A percentile compares a stretch with the other conserved stretches of the same genome.
Conservation (phyloP, 306 rosid genomes). For the Begonia fuchsioides region DNA sequence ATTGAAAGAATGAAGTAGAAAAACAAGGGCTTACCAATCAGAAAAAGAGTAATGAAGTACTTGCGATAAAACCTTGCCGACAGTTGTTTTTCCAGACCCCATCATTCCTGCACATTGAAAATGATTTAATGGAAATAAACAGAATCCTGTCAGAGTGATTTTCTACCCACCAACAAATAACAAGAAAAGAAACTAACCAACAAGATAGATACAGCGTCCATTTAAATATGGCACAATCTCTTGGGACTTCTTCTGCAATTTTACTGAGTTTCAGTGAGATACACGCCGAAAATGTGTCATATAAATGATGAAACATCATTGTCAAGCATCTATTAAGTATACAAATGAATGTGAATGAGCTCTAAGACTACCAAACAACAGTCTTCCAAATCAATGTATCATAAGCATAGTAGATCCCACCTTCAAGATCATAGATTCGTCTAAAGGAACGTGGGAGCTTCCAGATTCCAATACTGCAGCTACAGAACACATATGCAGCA, state of each 20-base stretch:
- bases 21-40: slow-evolving; percentile 47
- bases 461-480: slow-evolving; percentile 32
- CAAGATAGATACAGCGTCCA: slow-evolving; percentile 92
- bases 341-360: too few relatives aligned
- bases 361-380: too few relatives aligned
- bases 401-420: slow-evolving; percentile 11
- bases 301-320: slow-evolving; percentile 12
- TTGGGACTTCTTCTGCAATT: slow-evolving; percentile 62
- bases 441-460: slow-evolving; percentile 14
- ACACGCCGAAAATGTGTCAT: slow-evolving; percentile 11
- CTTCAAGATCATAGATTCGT: slow-evolving; percentile 29
- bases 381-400: too few relatives aligned
- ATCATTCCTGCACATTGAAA: slow-evolving; percentile 74
- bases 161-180: slow-evolving; percentile 5
- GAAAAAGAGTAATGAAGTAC: slow-evolving; percentile 64
- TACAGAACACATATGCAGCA: slow-evolving; percentile 14
- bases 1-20: slow-evolving; percentile 6
- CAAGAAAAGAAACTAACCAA: slow-evolving; percentile 58
- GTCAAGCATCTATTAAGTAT: too few relatives aligned
- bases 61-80: slow-evolving; percentile 73
- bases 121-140: slow-evolving; percentile 11
- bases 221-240: slow-evolving; percentile 53
- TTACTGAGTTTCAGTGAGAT: slow-evolving; percentile 36
- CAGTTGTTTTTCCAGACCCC: slow-evolving; percentile 99
- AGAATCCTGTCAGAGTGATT: not conserved